Evolutionary conservation across 371 early-diverging fungal genomes (phyloP).

Genomic region (Capniomyces stellatus): DNA sequence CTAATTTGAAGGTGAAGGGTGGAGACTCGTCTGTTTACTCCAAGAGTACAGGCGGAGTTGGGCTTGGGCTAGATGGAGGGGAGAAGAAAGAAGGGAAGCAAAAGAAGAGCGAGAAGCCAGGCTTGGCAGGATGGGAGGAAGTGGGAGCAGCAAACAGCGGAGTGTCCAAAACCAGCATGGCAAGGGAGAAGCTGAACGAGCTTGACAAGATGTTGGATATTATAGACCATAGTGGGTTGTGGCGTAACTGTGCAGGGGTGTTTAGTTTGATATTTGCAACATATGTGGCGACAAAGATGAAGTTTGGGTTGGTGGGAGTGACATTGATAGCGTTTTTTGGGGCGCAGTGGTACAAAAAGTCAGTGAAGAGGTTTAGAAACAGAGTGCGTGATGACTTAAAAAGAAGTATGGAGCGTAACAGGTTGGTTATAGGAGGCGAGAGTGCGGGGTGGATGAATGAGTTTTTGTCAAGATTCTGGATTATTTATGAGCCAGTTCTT

Average conservation of each 20-base stretch:
- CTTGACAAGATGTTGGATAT: conserved; percentile 18
- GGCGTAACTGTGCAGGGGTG: conserved; percentile 31
- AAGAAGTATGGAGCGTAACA: conserved; percentile 28
- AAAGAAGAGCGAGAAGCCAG: background rate
- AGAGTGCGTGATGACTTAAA: conserved; percentile 46
- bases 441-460: conserved; percentile 94
- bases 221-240: conserved; percentile 24
- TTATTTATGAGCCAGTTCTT: conserved; percentile 81
- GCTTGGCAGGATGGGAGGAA: conserved; percentile 22
- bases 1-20: background rate
- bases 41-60: background rate
- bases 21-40: background rate
- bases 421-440: conserved; percentile 35
- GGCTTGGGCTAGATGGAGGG: background rate
- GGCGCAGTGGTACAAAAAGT: conserved; percentile 46
- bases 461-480: conserved; percentile 80
- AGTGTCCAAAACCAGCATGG: conserved; percentile 4
- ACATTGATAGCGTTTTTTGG: conserved; percentile 25
- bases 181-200: conserved; percentile 14
- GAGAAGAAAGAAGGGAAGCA: background rate
- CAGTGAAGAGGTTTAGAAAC: conserved; percentile 38
- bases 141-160: conserved; percentile 23
- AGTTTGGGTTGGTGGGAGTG: conserved; percentile 26
- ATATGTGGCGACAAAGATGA: conserved; percentile 23
- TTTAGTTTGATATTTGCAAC: conserved; percentile 27